A percentile compares a stretch with the other conserved stretches of the same genome.
Conservation (phyloP, 495 filamentous ascomycete species). For the Trichoderma gamsii region DNA sequence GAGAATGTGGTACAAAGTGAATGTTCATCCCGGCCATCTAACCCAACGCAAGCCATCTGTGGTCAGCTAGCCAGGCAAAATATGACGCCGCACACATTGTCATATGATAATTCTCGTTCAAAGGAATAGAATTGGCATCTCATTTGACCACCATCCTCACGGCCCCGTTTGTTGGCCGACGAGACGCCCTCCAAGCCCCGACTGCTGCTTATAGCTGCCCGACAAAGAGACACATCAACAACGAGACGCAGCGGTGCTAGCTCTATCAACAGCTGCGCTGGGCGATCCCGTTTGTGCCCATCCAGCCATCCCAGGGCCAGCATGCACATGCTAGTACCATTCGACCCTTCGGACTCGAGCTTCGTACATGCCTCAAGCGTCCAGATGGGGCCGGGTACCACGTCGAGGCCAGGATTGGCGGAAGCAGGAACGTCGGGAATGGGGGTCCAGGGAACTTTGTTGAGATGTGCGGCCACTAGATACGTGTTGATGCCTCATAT, state of each 20-base stretch:
- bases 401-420: neutral
- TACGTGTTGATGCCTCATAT: neutral
- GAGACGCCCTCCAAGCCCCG: neutral
- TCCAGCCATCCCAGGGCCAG: neutral
- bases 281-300: neutral
- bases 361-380: neutral
- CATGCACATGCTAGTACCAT: neutral
- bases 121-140: neutral
- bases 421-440: neutral
- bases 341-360: neutral
- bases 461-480: neutral
- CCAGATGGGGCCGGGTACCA: constrained; percentile 1
- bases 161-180: neutral
- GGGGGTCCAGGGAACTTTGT: constrained; percentile 13
- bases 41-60: neutral
- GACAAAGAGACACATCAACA: neutral
- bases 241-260: neutral
- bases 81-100: neutral
- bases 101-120: neutral
- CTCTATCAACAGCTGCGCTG: neutral
- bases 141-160: neutral
- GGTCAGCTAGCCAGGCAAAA: neutral
- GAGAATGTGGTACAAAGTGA: neutral
- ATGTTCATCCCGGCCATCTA: neutral
- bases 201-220: neutral